Conservation (phyloP, 768 basidiomycete genomes). For the Collybiopsis luxurians region DNA sequence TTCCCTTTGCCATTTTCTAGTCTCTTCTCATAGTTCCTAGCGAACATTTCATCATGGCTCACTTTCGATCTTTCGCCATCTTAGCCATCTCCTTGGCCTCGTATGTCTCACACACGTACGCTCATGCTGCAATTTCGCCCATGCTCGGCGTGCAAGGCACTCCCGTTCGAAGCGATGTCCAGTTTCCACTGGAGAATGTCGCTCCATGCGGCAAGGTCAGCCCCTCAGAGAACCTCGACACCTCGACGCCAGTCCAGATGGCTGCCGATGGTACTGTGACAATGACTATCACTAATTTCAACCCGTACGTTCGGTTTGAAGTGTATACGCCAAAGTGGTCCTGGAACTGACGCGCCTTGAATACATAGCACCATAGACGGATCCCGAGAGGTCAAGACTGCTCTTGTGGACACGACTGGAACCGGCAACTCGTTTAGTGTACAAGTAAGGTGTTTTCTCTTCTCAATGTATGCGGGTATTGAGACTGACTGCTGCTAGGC, state of each 20-base stretch:
- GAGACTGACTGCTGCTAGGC: constrained; percentile 5
- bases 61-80: no score
- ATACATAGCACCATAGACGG: constrained; percentile 15
- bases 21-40: no score
- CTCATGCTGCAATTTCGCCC: not conserved
- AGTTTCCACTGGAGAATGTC: constrained; percentile 12
- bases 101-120: not conserved
- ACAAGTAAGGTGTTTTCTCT: no score
- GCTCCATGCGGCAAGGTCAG: constrained; percentile 15
- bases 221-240: constrained; percentile 11
- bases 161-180: constrained; percentile 14
- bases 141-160: constrained; percentile 5
- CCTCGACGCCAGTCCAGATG: constrained; percentile 13
- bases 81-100: no score
- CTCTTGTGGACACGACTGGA: constrained; percentile 10
- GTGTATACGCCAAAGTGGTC: not conserved
- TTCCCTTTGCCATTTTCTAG: no score
- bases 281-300: constrained; percentile 29
- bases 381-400: constrained; percentile 11
- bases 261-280: constrained; percentile 26
- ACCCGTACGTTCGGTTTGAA: constrained; percentile 23
- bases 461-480: no score
- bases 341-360: not conserved
- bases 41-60: no score
- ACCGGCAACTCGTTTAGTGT: constrained; percentile 11